phyloP scores from a whole-genome alignment of 164 flowering plant genomes.

The Akebia trifoliata region DNA sequence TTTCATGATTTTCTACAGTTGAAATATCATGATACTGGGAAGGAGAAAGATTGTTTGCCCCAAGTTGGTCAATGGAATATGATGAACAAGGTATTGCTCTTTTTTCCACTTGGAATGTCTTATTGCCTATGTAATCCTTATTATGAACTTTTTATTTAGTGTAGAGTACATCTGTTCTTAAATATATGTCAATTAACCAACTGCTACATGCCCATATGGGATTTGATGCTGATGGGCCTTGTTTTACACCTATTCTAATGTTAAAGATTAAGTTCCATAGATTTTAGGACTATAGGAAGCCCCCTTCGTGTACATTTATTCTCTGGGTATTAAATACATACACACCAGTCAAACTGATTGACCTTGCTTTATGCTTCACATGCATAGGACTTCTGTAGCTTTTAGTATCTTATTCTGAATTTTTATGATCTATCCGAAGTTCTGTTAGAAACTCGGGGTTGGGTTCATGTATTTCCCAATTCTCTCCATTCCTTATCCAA shows the following conservation, averaged over 20 bases:
- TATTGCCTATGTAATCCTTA: not conserved
- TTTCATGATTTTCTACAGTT: slow-evolving; percentile 34
- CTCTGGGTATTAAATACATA: no score
- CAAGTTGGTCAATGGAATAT: slow-evolving; percentile 93
- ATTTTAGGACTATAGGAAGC: no score
- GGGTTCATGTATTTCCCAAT: not conserved
- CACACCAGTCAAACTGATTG: not conserved
- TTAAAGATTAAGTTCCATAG: not conserved
- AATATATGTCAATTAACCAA: no score
- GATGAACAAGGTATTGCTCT: slow-evolving; percentile 65
- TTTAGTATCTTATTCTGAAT: not conserved
- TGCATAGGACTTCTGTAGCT: not conserved
- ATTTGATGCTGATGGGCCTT: no score
- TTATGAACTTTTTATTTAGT: no score
- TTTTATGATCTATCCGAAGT: not conserved
- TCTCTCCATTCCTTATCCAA: not conserved
- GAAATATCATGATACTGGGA: slow-evolving; percentile 75
- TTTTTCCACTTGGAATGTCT: not conserved
- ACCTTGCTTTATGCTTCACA: not conserved
- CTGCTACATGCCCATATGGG: no score
- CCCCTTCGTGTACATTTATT: no score
- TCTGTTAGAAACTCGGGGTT: not conserved
- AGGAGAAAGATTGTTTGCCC: slow-evolving; percentile 78
- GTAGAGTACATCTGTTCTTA: no score
- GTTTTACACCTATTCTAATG: not conserved